A percentile compares a stretch with the other conserved stretches of the same genome.
Conservation (phyloP, 2,329 filamentous ascomycete species). For the Trichoderma brevicompactum region DNA sequence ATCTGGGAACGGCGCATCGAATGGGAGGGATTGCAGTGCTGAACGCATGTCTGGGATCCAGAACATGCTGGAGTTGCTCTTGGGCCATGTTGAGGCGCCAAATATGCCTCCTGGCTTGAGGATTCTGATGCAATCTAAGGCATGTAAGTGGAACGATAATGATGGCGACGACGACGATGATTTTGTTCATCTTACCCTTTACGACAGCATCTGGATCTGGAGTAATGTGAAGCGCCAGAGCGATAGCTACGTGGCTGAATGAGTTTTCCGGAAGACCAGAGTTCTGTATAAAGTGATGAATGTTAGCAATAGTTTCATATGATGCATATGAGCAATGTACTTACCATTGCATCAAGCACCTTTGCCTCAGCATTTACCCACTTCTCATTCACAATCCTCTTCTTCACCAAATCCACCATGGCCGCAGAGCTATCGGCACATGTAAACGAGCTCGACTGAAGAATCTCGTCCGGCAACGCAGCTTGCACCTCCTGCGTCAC, state of each 20-base stretch:
- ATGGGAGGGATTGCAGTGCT: slow-evolving; percentile 48
- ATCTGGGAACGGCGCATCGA: slow-evolving; percentile 44
- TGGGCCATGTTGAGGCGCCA: slow-evolving; percentile 45
- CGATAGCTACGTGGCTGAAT: slow-evolving; percentile 52
- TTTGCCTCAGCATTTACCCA: slow-evolving; percentile 53
- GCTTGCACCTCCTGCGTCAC: slow-evolving; percentile 52
- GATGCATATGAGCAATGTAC: slow-evolving; percentile 27
- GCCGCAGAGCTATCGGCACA: slow-evolving; percentile 53
- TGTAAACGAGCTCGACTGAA: slow-evolving; percentile 51
- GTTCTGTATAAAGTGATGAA: slow-evolving; percentile 37
- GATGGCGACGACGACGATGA: too few species aligned
- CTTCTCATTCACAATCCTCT: slow-evolving; percentile 45
- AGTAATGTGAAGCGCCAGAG: slow-evolving; percentile 54
- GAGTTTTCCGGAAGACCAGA: slow-evolving; percentile 45
- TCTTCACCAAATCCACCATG: slow-evolving; percentile 48
- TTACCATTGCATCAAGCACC: slow-evolving; percentile 53
- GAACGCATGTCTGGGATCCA: slow-evolving; percentile 47
- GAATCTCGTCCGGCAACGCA: slow-evolving; percentile 43
- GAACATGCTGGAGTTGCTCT: slow-evolving; percentile 38
- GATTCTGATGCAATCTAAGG: slow-evolving; percentile 43
- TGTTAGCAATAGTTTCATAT: neutral
- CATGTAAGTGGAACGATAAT: neutral
- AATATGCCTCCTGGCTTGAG: slow-evolving; percentile 48
- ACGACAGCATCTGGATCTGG: slow-evolving; percentile 45
- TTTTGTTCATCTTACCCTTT: slow-evolving; percentile 33